A percentile compares a stretch with the other conserved stretches of the same genome.
phyloP scores from a whole-genome alignment of 1,284 basidiomycete genomes.

The Naganishia sp. region DNA sequence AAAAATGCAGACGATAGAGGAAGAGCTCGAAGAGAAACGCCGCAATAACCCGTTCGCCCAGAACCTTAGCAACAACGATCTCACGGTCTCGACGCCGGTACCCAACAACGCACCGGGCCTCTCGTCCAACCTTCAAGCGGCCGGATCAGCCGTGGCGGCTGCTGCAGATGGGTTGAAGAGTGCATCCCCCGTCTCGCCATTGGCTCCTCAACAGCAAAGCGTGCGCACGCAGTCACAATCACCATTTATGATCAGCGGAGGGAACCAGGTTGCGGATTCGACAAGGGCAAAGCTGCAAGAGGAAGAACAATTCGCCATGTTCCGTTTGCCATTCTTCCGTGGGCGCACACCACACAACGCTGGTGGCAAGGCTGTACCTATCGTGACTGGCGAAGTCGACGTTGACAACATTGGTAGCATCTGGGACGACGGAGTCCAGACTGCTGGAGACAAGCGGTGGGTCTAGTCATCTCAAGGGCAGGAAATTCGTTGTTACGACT shows the following conservation, averaged over 20 bases:
- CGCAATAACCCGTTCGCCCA: conserved; percentile 22
- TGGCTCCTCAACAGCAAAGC: conserved; percentile 26
- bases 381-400: conserved; percentile 32
- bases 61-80: conserved; percentile 20
- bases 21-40: conserved; percentile 46
- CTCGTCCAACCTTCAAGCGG: neutral
- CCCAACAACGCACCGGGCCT: conserved; percentile 11
- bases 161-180: conserved; percentile 13
- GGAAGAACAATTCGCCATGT: conserved; percentile 33
- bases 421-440: conserved; percentile 30
- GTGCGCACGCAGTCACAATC: conserved; percentile 20
- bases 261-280: neutral
- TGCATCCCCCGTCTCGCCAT: conserved; percentile 14
- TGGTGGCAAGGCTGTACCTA: conserved; percentile 14
- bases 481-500: neutral
- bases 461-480: neutral
- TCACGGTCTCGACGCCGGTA: neutral
- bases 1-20: conserved; percentile 50
- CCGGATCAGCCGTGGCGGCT: neutral
- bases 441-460: conserved; percentile 14
- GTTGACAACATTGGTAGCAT: conserved; percentile 33
- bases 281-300: conserved; percentile 6
- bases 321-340: conserved; percentile 32
- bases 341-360: conserved; percentile 23
- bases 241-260: conserved; percentile 24